Percentiles rank a stretch among this genome's conserved stretches.
phyloP scores from a whole-genome alignment of 257 asterid species.

The Nicotiana benthamiana region DNA sequence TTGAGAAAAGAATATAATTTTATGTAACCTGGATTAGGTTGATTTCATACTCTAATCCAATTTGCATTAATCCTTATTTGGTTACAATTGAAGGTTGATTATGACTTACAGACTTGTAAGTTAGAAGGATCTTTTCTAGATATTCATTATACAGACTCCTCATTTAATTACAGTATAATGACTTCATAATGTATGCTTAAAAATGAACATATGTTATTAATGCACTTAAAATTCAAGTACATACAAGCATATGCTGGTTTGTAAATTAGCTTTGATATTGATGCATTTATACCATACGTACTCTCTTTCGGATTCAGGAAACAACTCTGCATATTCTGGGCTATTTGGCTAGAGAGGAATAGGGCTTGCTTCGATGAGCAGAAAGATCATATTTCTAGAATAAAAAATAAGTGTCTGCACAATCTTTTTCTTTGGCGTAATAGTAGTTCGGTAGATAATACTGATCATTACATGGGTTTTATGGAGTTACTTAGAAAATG shows the following conservation, averaged over 20 bases:
- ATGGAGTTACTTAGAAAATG: too few species aligned
- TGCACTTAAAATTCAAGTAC: background rate
- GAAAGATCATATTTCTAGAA: too few species aligned
- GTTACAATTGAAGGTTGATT: background rate
- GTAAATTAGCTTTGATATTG: background rate
- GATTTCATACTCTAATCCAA: background rate
- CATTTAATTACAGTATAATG: background rate
- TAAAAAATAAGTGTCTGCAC: too few species aligned
- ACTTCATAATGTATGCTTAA: background rate
- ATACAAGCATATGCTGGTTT: background rate
- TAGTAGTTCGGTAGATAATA: too few species aligned
- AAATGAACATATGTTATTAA: background rate
- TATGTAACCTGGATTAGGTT: background rate
- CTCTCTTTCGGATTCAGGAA: too few species aligned
- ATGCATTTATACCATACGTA: too few species aligned
- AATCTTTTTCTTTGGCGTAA: too few species aligned
- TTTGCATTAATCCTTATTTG: background rate
- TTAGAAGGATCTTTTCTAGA: background rate
- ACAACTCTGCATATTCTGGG: too few species aligned
- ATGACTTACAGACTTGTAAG: background rate
- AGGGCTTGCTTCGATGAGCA: too few species aligned
- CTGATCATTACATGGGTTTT: too few species aligned
- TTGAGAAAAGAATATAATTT: background rate
- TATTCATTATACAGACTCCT: background rate
- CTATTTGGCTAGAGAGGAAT: too few species aligned